Evolutionary conservation across 345 rosid genomes (phyloP), one percentile per base, ranked within the genome.

Genomic region (Chamaenerion angustifolium): DNA sequence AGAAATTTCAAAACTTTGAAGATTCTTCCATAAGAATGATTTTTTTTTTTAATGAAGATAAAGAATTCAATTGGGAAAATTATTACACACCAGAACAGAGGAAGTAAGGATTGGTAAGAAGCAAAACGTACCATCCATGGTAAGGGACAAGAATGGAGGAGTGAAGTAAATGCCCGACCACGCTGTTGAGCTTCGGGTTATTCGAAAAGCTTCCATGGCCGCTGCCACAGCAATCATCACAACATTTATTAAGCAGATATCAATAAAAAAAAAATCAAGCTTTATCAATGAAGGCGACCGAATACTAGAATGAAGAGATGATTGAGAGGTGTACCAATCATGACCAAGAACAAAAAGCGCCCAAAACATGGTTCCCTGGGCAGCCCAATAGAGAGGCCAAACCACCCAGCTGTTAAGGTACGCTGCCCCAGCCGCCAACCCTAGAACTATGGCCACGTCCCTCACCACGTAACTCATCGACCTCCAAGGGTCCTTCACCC

Each of bases 291-390:
- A 23, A 18, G 16, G 13, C 0, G 43, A 55, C 4, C n/a, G n/a
- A n/a, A n/a, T n/a, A 23, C 49, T 25, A 7, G 11, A 6, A 11
- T 40, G 6, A 16, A 16, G 16, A 25, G 37, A 45, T 23, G 70
- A 49, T 66, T 66, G 42, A 76, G 74, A 15, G 12, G n/a, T 18
- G 45, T 72, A 89, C 97, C 97, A 85, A 60, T 89, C 97, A 67
- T 89, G 95, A 6, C 95, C 95, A 43, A 89, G 97, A 61, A 89
- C 97, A 64, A 89, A 89, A 61, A 89, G 73, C 53, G 90, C 97
- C 97, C 97, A 89, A 40, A 85, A 89, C 95, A 89, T 89, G 48
- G 97, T 89, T 43, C 95, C 97, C 57, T 89, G 97, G 56, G 78
- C 85, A 11, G 69, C 42, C 97, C 97, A 89, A 50, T 85, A 89